These are phyloP conservation scores for Hyaloscypha bicolor DNA, from an alignment of 495 filamentous ascomycete genomes.

Conservation along the genomic window DNA sequence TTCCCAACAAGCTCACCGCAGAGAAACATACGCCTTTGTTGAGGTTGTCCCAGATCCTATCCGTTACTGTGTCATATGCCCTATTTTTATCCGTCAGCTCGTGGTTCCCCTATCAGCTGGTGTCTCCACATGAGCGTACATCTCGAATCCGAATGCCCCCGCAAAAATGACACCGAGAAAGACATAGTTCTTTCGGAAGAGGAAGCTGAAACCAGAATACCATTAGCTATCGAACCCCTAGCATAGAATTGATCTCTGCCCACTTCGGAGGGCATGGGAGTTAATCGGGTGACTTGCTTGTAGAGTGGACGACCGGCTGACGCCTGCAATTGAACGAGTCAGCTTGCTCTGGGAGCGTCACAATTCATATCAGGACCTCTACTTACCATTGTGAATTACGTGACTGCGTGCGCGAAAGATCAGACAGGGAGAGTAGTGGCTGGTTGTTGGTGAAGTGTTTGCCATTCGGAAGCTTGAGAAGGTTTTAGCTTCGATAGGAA, in stretches of 20 bases:
- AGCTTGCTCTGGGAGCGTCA: constrained; percentile 23
- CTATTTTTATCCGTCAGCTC: constrained; percentile 46
- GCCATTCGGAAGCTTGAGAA: constrained; percentile 5
- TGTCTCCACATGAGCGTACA: constrained; percentile 59
- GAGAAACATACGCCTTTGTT: constrained; percentile 80
- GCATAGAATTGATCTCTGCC: background rate
- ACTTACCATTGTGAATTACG: constrained; percentile 31
- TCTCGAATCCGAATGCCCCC: constrained; percentile 87
- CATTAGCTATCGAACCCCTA: constrained; percentile 39
- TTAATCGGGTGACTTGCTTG: constrained; percentile 67
- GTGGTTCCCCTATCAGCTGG: background rate
- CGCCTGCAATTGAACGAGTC: constrained; percentile 25
- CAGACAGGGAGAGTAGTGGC: constrained; percentile 11
- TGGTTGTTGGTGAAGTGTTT: constrained; percentile 38
- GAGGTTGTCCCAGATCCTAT: constrained; percentile 83
- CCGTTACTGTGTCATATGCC: constrained; percentile 72
- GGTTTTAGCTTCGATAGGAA: constrained; percentile 8
- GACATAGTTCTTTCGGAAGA: constrained; percentile 83
- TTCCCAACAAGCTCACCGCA: background rate
- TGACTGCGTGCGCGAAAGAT: background rate
- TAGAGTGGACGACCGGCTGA: constrained; percentile 57
- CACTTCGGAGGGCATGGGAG: constrained; percentile 7
- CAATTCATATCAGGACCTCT: background rate
- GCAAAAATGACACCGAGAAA: constrained; percentile 87
- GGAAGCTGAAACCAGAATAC: constrained; percentile 54